Evolutionary conservation across 768 basidiomycete genomes (phyloP), one percentile per base, ranked within the genome.

Genomic region (Favolaschia claudopus): DNA sequence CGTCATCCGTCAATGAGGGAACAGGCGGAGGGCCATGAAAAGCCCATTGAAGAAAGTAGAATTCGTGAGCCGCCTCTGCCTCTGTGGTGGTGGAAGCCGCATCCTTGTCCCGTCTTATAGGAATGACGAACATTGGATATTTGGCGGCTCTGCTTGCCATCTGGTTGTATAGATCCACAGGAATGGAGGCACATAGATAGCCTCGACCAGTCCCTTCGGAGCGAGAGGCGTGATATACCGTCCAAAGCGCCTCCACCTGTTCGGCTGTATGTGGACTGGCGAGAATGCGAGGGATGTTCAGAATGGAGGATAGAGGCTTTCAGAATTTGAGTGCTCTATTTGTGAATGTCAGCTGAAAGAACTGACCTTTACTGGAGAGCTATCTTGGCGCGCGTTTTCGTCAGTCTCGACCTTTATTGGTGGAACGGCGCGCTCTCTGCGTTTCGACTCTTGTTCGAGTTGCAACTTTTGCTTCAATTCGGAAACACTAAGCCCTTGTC

Each of bases 11-110:
- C n/a, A 77, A 69, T 1, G 79, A 74, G 6, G 91, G 89, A 5
- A 79, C 73, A 1, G 82, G 82, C 0, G 93, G 93, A 1, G 85
- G 75, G 7, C 84, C 85, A 69, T 96, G 89, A 72, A 96, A 91
- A 34, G 82, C 81, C 96, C 97, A 99, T 72, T 99, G 90, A 58
- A 98, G 77, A 68, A 88, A 89, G 73, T 88, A 94, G 69, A 93
- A 92, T 68, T 93, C 93, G 68, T 89, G 86, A 2, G 89, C 87
- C 7, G 71, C 73, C 60, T 79, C 79, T 15, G 65, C 72, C 31
- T 75, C 69, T 7, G 61, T 60, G 22, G 48, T 38, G 14, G 22
- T 14, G 24, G 74, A 66, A 24, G 70, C 67, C 1, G 65, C 50
- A 34, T 74, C 72, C 36, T 60, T 71, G 14, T 74, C 62, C 17